Conservation (phyloP, 306 rosid genomes). For the Macrotyloma uniflorum region DNA sequence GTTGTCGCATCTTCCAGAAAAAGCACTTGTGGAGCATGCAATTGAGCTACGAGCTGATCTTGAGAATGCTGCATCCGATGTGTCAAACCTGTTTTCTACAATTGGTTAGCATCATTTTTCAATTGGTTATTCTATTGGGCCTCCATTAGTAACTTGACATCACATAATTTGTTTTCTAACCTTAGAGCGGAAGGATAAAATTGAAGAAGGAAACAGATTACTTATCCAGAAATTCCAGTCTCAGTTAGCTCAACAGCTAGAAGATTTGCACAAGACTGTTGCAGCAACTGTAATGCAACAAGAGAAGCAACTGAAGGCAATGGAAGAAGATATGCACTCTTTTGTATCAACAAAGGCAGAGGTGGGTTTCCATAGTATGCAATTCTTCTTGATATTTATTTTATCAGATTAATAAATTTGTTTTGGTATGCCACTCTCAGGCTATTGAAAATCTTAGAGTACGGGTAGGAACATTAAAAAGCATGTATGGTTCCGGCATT, state of each 20-base stretch:
- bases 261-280: slow-evolving; percentile 85
- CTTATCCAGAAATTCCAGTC: slow-evolving; percentile 81
- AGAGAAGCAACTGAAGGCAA: slow-evolving; percentile 82
- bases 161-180: slow-evolving; percentile 29
- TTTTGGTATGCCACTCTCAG: slow-evolving; percentile 48
- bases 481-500: slow-evolving; percentile 80
- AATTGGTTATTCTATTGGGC: slow-evolving; percentile 6
- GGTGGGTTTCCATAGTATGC: slow-evolving; percentile 52
- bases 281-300: slow-evolving; percentile 88
- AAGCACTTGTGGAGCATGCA: slow-evolving; percentile 83
- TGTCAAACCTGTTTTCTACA: slow-evolving; percentile 80
- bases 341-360: slow-evolving; percentile 80
- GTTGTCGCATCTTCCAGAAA: slow-evolving; percentile 53
- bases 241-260: slow-evolving; percentile 89
- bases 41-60: slow-evolving; percentile 91
- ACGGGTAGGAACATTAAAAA: slow-evolving; percentile 73
- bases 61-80: slow-evolving; percentile 98
- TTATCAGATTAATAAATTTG: slow-evolving; percentile 17
- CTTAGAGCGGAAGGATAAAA: slow-evolving; percentile 87
- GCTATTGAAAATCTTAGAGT: slow-evolving; percentile 86
- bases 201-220: slow-evolving; percentile 76
- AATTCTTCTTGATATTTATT: background rate
- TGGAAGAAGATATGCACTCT: slow-evolving; percentile 95
- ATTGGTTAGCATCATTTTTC: slow-evolving; percentile 68
- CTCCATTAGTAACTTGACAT: slow-evolving; percentile 6